A percentile compares a stretch with the other conserved stretches of the same genome.
Conservation (phyloP, 2,329 filamentous ascomycete genomes). For the Daldinia sp. region DNA sequence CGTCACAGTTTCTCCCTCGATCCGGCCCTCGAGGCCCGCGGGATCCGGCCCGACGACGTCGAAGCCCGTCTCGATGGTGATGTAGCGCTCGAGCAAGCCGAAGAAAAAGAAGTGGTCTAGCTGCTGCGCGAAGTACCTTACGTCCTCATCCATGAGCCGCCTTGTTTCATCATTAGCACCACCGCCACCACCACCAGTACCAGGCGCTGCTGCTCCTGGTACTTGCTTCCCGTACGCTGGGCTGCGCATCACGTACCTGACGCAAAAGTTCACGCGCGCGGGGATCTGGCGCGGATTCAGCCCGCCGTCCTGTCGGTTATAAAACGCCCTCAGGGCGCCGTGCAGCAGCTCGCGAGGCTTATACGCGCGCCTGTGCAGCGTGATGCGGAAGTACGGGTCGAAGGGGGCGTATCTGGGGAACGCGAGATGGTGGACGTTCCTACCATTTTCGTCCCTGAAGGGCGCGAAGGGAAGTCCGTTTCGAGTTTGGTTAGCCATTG, state of each 20-base stretch:
- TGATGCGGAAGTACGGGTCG: conserved; percentile 13
- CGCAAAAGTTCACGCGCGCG: conserved; percentile 15
- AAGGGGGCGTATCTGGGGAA: conserved; percentile 32
- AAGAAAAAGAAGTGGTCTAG: conserved; percentile 46
- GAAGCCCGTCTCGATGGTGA: conserved; percentile 22
- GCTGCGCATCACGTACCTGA: conserved; percentile 6
- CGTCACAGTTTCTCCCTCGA: conserved; percentile 15
- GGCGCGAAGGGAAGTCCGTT: neutral
- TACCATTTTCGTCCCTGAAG: neutral
- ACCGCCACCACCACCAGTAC: too few relatives aligned
- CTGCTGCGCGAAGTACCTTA: conserved; percentile 13
- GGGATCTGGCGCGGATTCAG: conserved; percentile 26
- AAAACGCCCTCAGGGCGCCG: conserved; percentile 32
- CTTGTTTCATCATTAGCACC: too few relatives aligned
- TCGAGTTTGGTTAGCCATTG: neutral
- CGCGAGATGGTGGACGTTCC: neutral
- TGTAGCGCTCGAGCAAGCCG: conserved; percentile 8
- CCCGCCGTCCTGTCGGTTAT: conserved; percentile 18
- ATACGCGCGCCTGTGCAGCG: conserved; percentile 25
- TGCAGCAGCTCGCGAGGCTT: conserved; percentile 41
- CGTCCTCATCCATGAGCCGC: neutral
- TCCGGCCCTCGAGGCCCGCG: neutral
- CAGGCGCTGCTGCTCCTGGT: too few relatives aligned
- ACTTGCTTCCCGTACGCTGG: conserved; percentile 4
- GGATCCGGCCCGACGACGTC: conserved; percentile 19